phyloP scores from a whole-genome alignment of 1,284 basidiomycete species.

The Rhodotorula sp. region DNA sequence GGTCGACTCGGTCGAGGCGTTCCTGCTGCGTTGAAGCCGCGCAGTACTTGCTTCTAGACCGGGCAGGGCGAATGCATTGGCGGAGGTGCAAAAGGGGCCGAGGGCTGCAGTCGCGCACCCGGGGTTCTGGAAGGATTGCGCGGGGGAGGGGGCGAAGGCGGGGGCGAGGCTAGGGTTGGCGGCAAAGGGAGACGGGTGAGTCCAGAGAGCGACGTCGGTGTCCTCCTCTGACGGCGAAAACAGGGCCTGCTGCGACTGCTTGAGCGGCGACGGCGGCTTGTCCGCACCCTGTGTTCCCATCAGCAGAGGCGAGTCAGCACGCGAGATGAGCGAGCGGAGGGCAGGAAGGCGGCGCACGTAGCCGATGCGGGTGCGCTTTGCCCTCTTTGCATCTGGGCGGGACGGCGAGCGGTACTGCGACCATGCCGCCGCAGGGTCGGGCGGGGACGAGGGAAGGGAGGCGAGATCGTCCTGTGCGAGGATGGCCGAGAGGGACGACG shows the following conservation, averaged over 20 bases:
- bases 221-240: neutral
- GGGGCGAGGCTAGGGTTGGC: neutral
- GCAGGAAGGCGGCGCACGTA: neutral
- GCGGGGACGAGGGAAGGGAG: neutral
- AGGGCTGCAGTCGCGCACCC: neutral
- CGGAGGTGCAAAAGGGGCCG: constrained; percentile 9
- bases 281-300: constrained; percentile 1
- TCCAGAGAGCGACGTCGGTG: constrained; percentile 1
- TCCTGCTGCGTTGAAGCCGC: neutral
- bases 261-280: constrained; percentile 2
- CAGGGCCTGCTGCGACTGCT: constrained; percentile 3
- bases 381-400: neutral
- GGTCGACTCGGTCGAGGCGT: constrained; percentile 11
- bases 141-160: neutral
- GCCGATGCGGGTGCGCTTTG: neutral
- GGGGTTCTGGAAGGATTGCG: too few relatives aligned
- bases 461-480: neutral
- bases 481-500: constrained; percentile 24
- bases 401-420: constrained; percentile 2
- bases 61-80: constrained; percentile 26
- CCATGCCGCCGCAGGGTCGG: neutral
- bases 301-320: neutral
- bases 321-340: neutral
- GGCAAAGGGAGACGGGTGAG: constrained; percentile 2
- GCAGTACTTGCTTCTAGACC: neutral